Percentiles rank a stretch among this genome's conserved stretches.
These are phyloP conservation scores for Colletotrichum echinochloae DNA, from an alignment of 2,329 filamentous ascomycete species.

Conservation along the genomic window DNA sequence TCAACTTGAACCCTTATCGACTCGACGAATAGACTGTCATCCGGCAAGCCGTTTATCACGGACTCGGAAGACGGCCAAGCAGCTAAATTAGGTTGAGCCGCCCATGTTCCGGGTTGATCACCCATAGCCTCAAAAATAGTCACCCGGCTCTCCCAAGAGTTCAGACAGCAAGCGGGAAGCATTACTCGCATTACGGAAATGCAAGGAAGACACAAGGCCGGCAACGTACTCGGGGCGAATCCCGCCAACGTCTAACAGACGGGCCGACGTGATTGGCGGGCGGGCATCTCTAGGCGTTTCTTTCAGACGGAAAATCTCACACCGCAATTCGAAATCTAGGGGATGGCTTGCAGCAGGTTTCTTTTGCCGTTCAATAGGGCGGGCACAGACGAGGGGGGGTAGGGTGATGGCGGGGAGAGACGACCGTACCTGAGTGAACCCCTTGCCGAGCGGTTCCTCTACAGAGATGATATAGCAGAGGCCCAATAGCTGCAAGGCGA, in stretches of 20 bases:
- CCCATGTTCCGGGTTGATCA: neutral
- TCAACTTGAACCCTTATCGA: constrained; percentile 9
- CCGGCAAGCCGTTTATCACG: neutral
- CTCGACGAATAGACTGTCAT: neutral
- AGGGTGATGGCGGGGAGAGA: constrained; percentile 35
- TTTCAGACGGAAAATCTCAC: constrained; percentile 38
- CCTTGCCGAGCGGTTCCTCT: constrained; percentile 26
- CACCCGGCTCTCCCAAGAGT: constrained; percentile 19
- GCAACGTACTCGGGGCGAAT: constrained; percentile 28
- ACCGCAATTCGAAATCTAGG: constrained; percentile 37
- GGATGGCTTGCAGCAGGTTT: constrained; percentile 36
- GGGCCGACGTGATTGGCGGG: constrained; percentile 21
- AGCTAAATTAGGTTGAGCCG: neutral
- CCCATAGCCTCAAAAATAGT: constrained; percentile 5
- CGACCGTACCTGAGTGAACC: constrained; percentile 33
- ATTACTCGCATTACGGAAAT: constrained; percentile 40
- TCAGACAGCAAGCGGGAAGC: constrained; percentile 6
- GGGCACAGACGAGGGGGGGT: neutral
- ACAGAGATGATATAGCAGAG: constrained; percentile 7
- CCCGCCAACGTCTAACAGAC: constrained; percentile 32
- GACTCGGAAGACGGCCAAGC: neutral
- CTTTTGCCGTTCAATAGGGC: constrained; percentile 30
- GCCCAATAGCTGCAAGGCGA: constrained; percentile 20
- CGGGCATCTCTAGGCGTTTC: constrained; percentile 19
- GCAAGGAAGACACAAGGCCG: constrained; percentile 33